Percentiles rank a stretch among this genome's conserved stretches.
Conservation (phyloP, 2,329 filamentous ascomycete genomes). For the Cyphellophora attinorum region DNA sequence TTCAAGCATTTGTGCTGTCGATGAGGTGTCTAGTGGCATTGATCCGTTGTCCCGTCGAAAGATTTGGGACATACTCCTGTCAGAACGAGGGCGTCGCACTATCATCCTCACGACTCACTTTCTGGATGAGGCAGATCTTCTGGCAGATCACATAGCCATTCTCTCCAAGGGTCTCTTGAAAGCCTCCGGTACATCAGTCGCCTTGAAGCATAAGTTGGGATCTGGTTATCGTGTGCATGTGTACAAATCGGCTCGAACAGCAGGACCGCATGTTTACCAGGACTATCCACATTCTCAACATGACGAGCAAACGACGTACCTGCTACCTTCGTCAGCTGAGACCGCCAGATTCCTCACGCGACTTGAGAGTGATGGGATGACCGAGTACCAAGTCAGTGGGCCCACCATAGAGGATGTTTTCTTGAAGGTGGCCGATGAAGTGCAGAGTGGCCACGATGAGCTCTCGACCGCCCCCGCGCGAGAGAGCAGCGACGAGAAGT, state of each 20-base stretch:
- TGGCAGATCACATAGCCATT: slow-evolving; percentile 82
- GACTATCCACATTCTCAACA: slow-evolving; percentile 49
- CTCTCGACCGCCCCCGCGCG: slow-evolving; percentile 8
- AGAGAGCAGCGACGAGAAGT: slow-evolving; percentile 8
- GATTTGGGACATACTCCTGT: slow-evolving; percentile 87
- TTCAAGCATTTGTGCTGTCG: slow-evolving; percentile 77
- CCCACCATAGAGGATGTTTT: slow-evolving; percentile 93
- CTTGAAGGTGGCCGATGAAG: slow-evolving; percentile 72
- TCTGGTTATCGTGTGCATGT: slow-evolving; percentile 78
- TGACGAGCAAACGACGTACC: slow-evolving; percentile 65
- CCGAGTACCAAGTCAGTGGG: slow-evolving; percentile 75
- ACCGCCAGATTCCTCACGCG: slow-evolving; percentile 62
- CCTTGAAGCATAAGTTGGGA: slow-evolving; percentile 71
- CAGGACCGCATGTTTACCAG: slow-evolving; percentile 36
- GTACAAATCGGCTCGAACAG: slow-evolving; percentile 45
- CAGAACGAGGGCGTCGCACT: slow-evolving; percentile 70
- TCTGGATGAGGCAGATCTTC: slow-evolving; percentile 80
- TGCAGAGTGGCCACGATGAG: slow-evolving; percentile 24
- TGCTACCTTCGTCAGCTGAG: slow-evolving; percentile 57
- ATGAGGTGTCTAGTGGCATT: slow-evolving; percentile 81
- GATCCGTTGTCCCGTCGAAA: slow-evolving; percentile 80
- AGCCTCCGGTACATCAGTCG: slow-evolving; percentile 73
- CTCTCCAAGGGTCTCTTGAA: slow-evolving; percentile 75
- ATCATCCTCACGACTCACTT: slow-evolving; percentile 90
- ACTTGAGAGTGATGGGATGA: slow-evolving; percentile 57